These are phyloP conservation scores for Caryocar brasiliense DNA, from an alignment of 441 rosid genomes.

Conservation along the genomic window DNA sequence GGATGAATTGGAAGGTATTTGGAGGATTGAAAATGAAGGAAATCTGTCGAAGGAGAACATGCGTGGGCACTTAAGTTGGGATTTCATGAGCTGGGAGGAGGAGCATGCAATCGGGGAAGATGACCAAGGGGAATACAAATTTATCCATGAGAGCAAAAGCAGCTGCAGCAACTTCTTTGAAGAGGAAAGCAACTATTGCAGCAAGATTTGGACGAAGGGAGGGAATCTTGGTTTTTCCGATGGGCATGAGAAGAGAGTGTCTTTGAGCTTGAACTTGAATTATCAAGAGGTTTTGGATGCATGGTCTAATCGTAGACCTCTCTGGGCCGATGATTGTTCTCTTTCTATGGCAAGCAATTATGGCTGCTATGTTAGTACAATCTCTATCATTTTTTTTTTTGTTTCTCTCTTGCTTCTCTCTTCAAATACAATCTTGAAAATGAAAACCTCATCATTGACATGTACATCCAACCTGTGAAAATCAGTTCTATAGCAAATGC, in stretches of 20 bases:
- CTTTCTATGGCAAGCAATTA: slow-evolving; percentile 18
- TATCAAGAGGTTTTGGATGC: slow-evolving; percentile 71
- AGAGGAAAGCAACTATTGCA: not conserved
- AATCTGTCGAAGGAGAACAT: not conserved
- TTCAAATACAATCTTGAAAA: not conserved
- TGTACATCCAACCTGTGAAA: too few species aligned
- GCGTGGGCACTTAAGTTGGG: slow-evolving; percentile 14
- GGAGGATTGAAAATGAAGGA: slow-evolving; percentile 26
- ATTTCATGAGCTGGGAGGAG: slow-evolving; percentile 33
- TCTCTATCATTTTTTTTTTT: not conserved
- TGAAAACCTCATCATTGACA: too few species aligned
- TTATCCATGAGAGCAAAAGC: not conserved
- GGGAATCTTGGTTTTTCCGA: slow-evolving; percentile 31
- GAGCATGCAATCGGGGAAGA: slow-evolving; percentile 16
- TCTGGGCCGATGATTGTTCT: slow-evolving; percentile 28
- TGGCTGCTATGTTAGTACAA: slow-evolving; percentile 38
- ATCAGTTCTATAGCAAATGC: too few species aligned
- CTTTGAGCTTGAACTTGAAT: slow-evolving; percentile 58
- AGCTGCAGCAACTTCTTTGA: slow-evolving; percentile 4
- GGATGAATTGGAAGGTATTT: slow-evolving; percentile 31
- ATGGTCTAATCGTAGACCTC: slow-evolving; percentile 57
- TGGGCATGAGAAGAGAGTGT: slow-evolving; percentile 21
- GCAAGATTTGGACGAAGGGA: slow-evolving; percentile 16
- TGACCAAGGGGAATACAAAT: slow-evolving; percentile 12
- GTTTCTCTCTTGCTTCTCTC: not conserved